Percentiles rank a stretch among this genome's conserved stretches.
Evolutionary conservation across 2,329 filamentous ascomycete genomes (phyloP).

Genomic region (Ceratocystis cacaofunesta): DNA sequence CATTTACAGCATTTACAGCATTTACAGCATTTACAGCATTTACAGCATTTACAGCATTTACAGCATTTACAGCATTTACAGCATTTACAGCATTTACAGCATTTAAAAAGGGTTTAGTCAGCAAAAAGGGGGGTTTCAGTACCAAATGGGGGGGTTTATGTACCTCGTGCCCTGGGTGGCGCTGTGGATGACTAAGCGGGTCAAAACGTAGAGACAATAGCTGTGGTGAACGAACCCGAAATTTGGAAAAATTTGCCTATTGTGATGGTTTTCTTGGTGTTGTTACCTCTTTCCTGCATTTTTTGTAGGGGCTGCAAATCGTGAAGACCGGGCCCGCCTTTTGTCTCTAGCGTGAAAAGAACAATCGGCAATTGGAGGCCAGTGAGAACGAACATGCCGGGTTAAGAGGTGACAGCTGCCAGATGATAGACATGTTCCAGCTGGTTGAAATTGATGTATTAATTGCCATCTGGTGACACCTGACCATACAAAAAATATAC

Average conservation of each 20-base stretch:
- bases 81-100: no score
- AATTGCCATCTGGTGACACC: not conserved
- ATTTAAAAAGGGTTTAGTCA: no score
- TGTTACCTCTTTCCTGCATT: not conserved
- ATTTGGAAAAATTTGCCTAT: not conserved
- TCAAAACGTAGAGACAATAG: not conserved
- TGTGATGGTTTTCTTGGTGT: not conserved
- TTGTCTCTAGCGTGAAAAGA: not conserved
- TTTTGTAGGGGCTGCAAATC: conserved; percentile 4
- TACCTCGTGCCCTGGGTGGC: no score
- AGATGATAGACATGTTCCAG: not conserved
- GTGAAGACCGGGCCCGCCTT: not conserved
- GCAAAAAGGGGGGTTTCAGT: no score
- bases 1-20: no score
- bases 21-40: no score
- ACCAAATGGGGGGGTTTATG: no score
- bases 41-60: no score
- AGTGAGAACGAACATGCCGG: not conserved
- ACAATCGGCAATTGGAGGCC: not conserved
- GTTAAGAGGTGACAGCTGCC: not conserved
- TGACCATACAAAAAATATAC: not conserved
- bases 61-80: no score
- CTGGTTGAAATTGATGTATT: fast-evolving
- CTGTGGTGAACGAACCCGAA: not conserved
- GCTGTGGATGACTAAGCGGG: not conserved